These are phyloP conservation scores for Coelastrella sp. DNA, from an alignment of 139 green algal genomes.

Conservation along the genomic window DNA sequence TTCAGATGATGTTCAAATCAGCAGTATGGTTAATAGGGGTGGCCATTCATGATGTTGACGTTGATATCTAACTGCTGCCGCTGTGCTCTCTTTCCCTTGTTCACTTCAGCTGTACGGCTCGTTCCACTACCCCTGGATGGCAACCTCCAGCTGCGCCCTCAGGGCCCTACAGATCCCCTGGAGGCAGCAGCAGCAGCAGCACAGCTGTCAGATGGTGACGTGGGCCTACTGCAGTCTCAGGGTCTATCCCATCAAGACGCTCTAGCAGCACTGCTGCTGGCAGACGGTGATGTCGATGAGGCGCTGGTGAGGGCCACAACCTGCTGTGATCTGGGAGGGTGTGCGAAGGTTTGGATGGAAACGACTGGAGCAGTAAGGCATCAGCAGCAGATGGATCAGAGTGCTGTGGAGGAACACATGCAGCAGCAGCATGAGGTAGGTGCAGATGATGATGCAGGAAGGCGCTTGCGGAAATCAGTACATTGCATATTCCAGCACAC, in stretches of 20 bases:
- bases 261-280: slow-evolving; percentile 32
- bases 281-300: neutral
- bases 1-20: no score
- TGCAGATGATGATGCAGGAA: no score
- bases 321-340: neutral
- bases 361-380: neutral
- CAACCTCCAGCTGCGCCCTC: neutral
- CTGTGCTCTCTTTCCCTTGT: neutral
- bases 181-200: slow-evolving; percentile 15
- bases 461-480: no score
- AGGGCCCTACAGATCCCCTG: neutral
- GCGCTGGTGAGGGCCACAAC: slow-evolving; percentile 9
- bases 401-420: neutral
- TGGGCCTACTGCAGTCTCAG: neutral
- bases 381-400: neutral
- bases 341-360: neutral
- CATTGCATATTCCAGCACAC: no score
- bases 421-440: neutral
- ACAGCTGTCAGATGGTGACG: neutral
- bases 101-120: neutral
- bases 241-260: neutral
- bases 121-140: neutral
- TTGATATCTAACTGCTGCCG: no score
- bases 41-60: no score
- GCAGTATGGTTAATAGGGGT: no score